Percentiles rank a stretch among this genome's conserved stretches.
These are phyloP conservation scores for Nicotiana noctiflora DNA, from an alignment of 257 asterid species.

Conservation along the genomic window DNA sequence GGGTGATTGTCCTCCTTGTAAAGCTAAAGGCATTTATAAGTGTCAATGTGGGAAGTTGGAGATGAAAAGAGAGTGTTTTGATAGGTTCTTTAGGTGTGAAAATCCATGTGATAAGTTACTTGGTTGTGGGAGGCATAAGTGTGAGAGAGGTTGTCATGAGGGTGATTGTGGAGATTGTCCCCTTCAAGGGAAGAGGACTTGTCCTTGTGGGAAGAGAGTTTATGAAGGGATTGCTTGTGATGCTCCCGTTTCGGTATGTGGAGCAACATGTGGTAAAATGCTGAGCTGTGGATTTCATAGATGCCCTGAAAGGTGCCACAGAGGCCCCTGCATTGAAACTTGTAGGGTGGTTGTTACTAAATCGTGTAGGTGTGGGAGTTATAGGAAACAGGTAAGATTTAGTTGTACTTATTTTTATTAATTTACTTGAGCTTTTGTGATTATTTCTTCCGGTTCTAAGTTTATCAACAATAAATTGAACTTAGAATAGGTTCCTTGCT, in stretches of 20 bases:
- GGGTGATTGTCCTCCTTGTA: slow-evolving; percentile 64
- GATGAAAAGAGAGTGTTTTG: slow-evolving; percentile 61
- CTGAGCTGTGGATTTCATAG: slow-evolving; percentile 73
- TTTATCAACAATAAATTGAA: slow-evolving; percentile 30
- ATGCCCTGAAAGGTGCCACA: slow-evolving; percentile 94
- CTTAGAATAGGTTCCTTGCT: slow-evolving; percentile 81
- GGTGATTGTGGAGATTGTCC: slow-evolving; percentile 85
- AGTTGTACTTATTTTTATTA: background rate
- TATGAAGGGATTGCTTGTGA: slow-evolving; percentile 85
- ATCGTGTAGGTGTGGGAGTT: slow-evolving; percentile 96
- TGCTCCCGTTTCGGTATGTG: slow-evolving; percentile 61
- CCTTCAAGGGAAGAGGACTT: slow-evolving; percentile 71
- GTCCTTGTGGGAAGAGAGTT: slow-evolving; percentile 84
- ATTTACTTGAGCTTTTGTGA: background rate
- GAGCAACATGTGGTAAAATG: slow-evolving; percentile 68
- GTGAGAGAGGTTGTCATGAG: slow-evolving; percentile 76
- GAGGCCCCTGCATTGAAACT: slow-evolving; percentile 65
- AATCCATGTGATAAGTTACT: slow-evolving; percentile 55
- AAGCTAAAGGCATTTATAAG: slow-evolving; percentile 40
- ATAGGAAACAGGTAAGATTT: slow-evolving; percentile 64
- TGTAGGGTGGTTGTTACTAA: slow-evolving; percentile 68
- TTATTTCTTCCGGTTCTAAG: background rate
- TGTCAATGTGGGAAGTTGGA: slow-evolving; percentile 73
- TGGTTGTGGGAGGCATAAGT: slow-evolving; percentile 71
- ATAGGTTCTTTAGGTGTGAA: slow-evolving; percentile 66